Conservation (phyloP, 257 asterid species). For the Solanum etuberosum region DNA sequence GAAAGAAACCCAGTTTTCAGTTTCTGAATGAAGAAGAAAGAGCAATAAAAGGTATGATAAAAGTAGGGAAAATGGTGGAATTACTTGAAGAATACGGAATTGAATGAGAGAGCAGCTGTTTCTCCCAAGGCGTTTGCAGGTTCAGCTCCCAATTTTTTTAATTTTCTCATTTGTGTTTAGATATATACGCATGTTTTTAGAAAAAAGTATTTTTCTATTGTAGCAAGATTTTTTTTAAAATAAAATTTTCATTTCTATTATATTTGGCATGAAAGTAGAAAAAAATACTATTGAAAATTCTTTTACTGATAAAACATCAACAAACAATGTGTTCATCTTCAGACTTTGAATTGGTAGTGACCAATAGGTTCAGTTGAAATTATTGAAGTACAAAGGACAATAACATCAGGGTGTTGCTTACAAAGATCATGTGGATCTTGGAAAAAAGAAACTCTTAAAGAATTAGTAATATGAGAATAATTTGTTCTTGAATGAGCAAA, state of each 20-base stretch:
- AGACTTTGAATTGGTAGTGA: constrained; percentile 51
- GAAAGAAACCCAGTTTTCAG: background rate
- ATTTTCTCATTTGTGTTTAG: too few relatives aligned
- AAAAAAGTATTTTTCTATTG: too few relatives aligned
- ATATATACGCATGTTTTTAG: too few relatives aligned
- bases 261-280: background rate
- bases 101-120: constrained; percentile 35
- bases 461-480: constrained; percentile 24
- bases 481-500: constrained; percentile 47
- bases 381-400: constrained; percentile 55
- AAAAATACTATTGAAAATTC: constrained; percentile 33
- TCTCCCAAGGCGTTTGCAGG: constrained; percentile 19
- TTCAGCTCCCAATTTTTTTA: background rate
- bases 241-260: too few relatives aligned
- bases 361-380: constrained; percentile 41
- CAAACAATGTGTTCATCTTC: constrained; percentile 45
- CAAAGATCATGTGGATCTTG: constrained; percentile 57
- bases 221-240: background rate
- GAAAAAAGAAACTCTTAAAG: constrained; percentile 43
- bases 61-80: constrained; percentile 60
- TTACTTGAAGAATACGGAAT: constrained; percentile 56
- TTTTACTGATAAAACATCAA: constrained; percentile 57
- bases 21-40: background rate
- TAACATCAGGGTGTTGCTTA: constrained; percentile 62
- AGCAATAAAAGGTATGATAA: constrained; percentile 33